Conservation (phyloP, 2,329 filamentous ascomycete species). For the Paramyrothecium sp. region DNA sequence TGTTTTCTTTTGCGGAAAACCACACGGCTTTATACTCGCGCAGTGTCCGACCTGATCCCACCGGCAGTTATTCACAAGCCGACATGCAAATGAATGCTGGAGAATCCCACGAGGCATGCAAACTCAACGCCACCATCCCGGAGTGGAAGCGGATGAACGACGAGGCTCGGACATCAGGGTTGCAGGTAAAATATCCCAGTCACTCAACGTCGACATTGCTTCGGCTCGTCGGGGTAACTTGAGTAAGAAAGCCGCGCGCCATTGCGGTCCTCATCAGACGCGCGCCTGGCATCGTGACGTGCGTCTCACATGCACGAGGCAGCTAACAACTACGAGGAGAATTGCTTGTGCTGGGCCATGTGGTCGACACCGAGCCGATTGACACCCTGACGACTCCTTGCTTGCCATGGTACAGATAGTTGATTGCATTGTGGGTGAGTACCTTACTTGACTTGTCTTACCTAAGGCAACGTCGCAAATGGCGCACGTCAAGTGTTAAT, state of each 20-base stretch:
- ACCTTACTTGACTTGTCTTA: not conserved
- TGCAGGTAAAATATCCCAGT: not conserved
- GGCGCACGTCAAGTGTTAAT: not conserved
- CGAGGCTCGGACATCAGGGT: not conserved
- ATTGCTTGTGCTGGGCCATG: no score
- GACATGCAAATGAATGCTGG: not conserved
- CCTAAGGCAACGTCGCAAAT: not conserved
- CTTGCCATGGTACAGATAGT: no score
- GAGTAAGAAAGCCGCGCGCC: not conserved
- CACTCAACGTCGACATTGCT: not conserved
- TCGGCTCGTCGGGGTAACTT: not conserved
- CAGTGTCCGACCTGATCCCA: not conserved
- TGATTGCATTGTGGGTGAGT: no score
- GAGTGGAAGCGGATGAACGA: not conserved
- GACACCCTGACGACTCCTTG: no score
- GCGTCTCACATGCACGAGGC: not conserved
- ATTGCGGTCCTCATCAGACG: not conserved
- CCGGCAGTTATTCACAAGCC: not conserved
- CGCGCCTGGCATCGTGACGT: not conserved
- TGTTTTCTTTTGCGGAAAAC: not conserved
- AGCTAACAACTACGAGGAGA: not conserved
- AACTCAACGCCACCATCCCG: not conserved
- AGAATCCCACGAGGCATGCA: not conserved
- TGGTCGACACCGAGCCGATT: no score
- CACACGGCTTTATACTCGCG: not conserved